Base-by-base conservation (phyloP, 345 rosid genomes). In the Isatis tinctoria region DNA sequence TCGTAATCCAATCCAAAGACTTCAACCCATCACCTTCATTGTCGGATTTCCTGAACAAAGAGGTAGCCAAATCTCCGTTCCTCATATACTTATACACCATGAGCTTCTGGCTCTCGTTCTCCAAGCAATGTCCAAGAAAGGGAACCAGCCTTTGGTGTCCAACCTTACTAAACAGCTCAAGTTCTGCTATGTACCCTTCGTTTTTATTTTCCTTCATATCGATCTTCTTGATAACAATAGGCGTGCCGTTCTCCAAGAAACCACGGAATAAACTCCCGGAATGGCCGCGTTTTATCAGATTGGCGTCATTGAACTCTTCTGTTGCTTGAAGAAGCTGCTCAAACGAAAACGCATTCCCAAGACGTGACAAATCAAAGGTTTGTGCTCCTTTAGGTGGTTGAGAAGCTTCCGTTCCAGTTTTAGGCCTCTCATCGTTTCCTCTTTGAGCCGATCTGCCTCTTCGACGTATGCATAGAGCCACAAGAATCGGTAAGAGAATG, bases 1-100 rank as follows among this genome's bases (percentile, higher is more conserved):
- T 89, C 45, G 96, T 96, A 48, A 96, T 96, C 99, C 99, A 96
- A 83, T 92, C 98, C 81, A 96, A 73, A 61, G 99, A 90, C 72
- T 89, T 86, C 75, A 92, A 82, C 27, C 83, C 83, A 81, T 87
- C 96, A 70, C 85, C 95, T 49, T 89, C 95, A 6, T 75, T 65
- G 41, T 76, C 76, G 2, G 80, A 81, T 80, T 90, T 89, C 82
- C 85, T 83, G 74, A 79, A 88, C 77, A 96, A 85, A 44, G 98
- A 77, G 74, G 87, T 87, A 63, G 96, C 83, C 79, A 96, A 80
- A 80, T 92, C 97, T 53, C 89, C 87, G 22, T 96, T 89, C 30
- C 88, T 97, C 97, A 96, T 92, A 69, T 73, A 85, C 81, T 90
- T 96, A 67, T 96, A 96, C 11, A 90, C 87, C 77, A 96, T 51